Percentiles rank a stretch among this genome's conserved stretches.
phyloP scores from a whole-genome alignment of 345 rosid species.

The Syzygium jambos region DNA sequence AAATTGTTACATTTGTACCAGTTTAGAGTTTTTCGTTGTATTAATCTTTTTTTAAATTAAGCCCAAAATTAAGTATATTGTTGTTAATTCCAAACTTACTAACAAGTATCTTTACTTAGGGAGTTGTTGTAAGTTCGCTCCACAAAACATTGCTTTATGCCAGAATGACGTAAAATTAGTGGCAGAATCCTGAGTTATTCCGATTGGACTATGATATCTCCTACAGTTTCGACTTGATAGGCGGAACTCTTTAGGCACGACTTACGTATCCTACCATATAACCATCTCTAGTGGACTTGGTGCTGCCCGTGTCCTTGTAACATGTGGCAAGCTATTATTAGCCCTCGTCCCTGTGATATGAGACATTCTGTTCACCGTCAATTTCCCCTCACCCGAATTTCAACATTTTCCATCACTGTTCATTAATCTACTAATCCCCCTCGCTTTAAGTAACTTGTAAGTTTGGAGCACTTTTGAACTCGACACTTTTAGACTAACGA shows the following conservation, averaged over 20 bases:
- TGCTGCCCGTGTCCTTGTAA: not conserved
- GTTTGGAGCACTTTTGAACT: no score
- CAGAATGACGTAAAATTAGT: not conserved
- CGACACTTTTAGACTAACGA: no score
- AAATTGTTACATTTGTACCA: no score
- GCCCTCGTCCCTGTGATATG: not conserved
- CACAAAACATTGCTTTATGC: not conserved
- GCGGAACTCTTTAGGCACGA: not conserved
- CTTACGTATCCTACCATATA: not conserved
- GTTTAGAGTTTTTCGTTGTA: no score
- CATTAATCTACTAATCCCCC: not conserved
- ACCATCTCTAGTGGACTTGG: not conserved
- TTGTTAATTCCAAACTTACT: not conserved
- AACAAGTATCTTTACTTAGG: not conserved
- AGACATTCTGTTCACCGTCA: not conserved
- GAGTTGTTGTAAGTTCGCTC: not conserved
- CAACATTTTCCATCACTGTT: not conserved
- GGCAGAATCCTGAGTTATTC: not conserved
- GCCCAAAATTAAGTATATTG: no score
- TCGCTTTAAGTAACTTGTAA: no score
- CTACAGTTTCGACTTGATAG: not conserved
- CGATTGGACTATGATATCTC: not conserved
- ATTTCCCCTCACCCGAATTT: not conserved
- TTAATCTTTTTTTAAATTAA: no score
- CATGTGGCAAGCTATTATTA: no score